Conservation (phyloP, 805 yeast species). For the Starmerella stellata region DNA sequence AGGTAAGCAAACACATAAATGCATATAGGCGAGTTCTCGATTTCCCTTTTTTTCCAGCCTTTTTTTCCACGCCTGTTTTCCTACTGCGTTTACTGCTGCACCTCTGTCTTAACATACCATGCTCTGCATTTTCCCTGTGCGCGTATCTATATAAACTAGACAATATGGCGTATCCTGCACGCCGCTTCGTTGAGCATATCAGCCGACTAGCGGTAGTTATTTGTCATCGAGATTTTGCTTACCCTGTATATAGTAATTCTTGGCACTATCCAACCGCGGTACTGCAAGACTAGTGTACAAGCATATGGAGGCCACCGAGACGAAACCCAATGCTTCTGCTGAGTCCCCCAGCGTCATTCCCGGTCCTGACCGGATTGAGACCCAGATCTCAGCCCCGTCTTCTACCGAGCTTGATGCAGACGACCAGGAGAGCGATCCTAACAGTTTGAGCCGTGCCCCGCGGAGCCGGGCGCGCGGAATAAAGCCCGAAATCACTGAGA, state of each 20-base stretch:
- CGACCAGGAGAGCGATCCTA: background rate
- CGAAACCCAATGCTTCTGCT: background rate
- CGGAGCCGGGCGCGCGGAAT: conserved; percentile 1
- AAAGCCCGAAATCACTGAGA: conserved; percentile 5
- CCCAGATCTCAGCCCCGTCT: background rate
- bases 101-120: too few species aligned
- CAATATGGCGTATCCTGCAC: too few species aligned
- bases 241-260: background rate
- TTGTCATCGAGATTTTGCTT: background rate
- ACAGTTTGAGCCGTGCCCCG: background rate
- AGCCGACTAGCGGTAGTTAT: background rate
- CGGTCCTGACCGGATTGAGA: background rate
- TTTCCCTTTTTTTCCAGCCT: too few species aligned
- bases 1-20: too few species aligned
- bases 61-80: too few species aligned
- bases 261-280: background rate
- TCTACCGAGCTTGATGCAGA: background rate
- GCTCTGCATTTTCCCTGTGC: too few species aligned
- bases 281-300: background rate
- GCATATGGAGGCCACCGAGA: background rate
- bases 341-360: background rate
- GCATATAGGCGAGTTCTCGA: too few species aligned
- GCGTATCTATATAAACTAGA: too few species aligned
- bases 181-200: too few species aligned
- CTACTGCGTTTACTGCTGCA: too few species aligned